These are phyloP conservation scores for Retiboletus flavoniger DNA, from an alignment of 1,284 basidiomycete species.

Conservation along the genomic window DNA sequence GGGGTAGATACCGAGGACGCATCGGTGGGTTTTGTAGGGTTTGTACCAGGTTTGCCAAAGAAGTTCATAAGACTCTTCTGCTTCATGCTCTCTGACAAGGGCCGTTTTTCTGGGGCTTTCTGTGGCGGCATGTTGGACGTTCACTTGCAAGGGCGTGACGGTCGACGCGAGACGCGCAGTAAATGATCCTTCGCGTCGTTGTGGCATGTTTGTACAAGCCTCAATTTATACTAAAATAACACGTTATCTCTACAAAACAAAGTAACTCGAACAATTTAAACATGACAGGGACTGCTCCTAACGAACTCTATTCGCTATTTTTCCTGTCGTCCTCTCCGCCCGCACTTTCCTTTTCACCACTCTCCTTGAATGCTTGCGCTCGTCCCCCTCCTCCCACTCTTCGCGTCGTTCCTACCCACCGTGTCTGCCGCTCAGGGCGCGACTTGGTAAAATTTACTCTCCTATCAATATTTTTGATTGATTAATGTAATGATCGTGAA, in stretches of 20 bases:
- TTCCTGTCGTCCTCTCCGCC: not conserved
- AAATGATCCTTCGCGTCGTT: slow-evolving; percentile 6
- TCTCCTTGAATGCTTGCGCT: slow-evolving; percentile 27
- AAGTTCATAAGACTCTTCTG: slow-evolving; percentile 75
- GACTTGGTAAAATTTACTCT: slow-evolving; percentile 26
- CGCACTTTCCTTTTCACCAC: slow-evolving; percentile 20
- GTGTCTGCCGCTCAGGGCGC: slow-evolving; percentile 24
- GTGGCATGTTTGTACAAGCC: slow-evolving; percentile 21
- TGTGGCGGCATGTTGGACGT: slow-evolving; percentile 35
- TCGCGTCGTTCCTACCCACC: slow-evolving; percentile 17
- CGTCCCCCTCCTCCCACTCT: slow-evolving; percentile 19
- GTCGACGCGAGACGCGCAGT: slow-evolving; percentile 1
- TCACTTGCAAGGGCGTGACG: not conserved
- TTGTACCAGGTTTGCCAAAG: slow-evolving; percentile 50
- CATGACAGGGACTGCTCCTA: too few relatives aligned
- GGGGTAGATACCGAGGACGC: slow-evolving; percentile 38
- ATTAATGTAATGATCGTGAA: not conserved
- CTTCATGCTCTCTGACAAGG: slow-evolving; percentile 49
- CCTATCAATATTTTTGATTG: not conserved
- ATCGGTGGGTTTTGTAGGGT: slow-evolving; percentile 24
- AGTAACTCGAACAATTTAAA: too few relatives aligned
- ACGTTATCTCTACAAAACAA: too few relatives aligned
- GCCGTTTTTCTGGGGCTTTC: slow-evolving; percentile 30
- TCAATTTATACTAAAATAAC: not conserved
- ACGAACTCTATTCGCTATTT: not conserved